Evolutionary conservation across 2,329 filamentous ascomycete species (phyloP), one percentile per base, ranked within the genome.

Genomic region (Microcyclospora pomicola): DNA sequence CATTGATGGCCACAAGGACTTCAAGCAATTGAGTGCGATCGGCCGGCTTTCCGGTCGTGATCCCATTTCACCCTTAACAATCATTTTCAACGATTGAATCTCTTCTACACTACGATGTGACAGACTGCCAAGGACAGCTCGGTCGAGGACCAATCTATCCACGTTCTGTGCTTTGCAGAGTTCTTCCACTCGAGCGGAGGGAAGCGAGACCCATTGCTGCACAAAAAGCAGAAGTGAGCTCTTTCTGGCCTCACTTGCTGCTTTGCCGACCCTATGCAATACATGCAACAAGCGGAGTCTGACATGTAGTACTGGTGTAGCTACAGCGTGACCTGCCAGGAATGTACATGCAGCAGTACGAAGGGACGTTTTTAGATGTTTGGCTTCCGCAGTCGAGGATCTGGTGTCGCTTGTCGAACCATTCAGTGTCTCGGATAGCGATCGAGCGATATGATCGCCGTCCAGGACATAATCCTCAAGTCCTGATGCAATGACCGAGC

Each of bases 381-480:
- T 51, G 11, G 40, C 39, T 11, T 45, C 42, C 9, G 35, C 31
- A 28, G 40, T 45, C n/a, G 35, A 27, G 15, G 29, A 12, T 24
- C 38, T 34, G 27, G 37, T 45, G 27, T 29, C 32, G 29, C 57
- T 48, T 33, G 53, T 39, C 46, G 52, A 46, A 37, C 73, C 72
- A 47, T 78, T 75, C 9, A 91, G 56, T 0, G 69, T 61, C 27
- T 66, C 68, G 42, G 73, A 68, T 5, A 94, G 57, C 2, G 78
- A 70, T 14, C 73, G 72, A 16, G 71, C 64, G 33, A 94, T 68
- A 43, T 91, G 78, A 19, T 71, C 73, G 3, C 75, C 65, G 53
- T 96, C 86, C 47, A 95, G 73, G 3, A 88, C 70, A 51, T 80
- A 92, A 59, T 95, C 91, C 59, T 95, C 87, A 9, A 94, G 62